Conservation (phyloP, 441 rosid genomes). For the Erodium texanum region DNA sequence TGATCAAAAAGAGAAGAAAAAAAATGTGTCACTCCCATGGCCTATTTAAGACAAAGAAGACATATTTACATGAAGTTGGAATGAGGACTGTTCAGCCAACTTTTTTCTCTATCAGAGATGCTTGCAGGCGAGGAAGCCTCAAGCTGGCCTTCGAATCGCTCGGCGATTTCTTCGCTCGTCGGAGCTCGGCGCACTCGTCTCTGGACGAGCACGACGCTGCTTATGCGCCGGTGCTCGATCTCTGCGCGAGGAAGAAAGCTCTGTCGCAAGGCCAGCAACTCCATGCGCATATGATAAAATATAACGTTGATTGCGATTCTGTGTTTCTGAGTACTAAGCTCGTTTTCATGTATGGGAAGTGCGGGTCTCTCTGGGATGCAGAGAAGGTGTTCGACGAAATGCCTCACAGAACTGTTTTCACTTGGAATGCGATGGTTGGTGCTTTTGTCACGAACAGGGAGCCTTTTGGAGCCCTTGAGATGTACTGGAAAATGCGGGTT, state of each 20-base stretch:
- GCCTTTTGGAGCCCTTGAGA: constrained; percentile 18
- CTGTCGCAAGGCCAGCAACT: constrained; percentile 39
- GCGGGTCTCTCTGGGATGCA: constrained; percentile 20
- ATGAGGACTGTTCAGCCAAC: background rate
- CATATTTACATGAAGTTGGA: background rate
- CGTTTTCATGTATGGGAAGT: constrained; percentile 59
- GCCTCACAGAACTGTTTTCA: constrained; percentile 42
- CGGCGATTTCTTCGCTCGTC: background rate
- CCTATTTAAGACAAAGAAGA: background rate
- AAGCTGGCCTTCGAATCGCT: background rate
- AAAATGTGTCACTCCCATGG: background rate
- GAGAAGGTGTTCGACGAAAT: constrained; percentile 59
- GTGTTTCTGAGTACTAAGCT: constrained; percentile 53
- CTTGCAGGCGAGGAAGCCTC: constrained; percentile 9
- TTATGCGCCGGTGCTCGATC: constrained; percentile 47
- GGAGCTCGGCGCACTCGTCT: background rate
- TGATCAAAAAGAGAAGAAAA: too few species aligned
- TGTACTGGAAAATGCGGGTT: constrained; percentile 47
- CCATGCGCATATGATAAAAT: constrained; percentile 53
- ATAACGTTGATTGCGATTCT: constrained; percentile 9
- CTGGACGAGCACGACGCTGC: constrained; percentile 21
- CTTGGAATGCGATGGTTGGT: constrained; percentile 41
- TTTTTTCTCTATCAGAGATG: background rate
- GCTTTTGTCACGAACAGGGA: too few species aligned
- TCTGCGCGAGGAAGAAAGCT: constrained; percentile 44